Evolutionary conservation across 805 yeast genomes (phyloP).

Genomic region (Hanseniaspora pseudoguilliermondii): DNA sequence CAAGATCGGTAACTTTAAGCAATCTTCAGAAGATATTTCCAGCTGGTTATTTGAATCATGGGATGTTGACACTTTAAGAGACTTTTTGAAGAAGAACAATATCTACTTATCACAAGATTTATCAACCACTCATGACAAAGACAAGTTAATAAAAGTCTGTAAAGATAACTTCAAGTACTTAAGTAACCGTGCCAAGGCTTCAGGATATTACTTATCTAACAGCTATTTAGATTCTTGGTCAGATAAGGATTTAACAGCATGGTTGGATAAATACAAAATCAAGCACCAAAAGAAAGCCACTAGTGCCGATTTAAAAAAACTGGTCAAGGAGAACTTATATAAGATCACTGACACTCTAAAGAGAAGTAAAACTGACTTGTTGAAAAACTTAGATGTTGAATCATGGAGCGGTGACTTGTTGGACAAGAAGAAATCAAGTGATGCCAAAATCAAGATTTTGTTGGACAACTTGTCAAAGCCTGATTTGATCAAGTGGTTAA

Average conservation of each 20-base stretch:
- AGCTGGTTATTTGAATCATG: slow-evolving; percentile 43
- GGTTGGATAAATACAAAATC: slow-evolving; percentile 38
- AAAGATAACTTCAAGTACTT: slow-evolving; percentile 32
- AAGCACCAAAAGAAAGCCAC: slow-evolving; percentile 24
- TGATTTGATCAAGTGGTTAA: slow-evolving; percentile 45
- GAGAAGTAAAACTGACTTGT: slow-evolving; percentile 29
- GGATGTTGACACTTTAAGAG: slow-evolving; percentile 28
- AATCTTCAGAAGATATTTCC: slow-evolving; percentile 15
- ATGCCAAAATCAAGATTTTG: slow-evolving; percentile 24
- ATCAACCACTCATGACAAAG: slow-evolving; percentile 19
- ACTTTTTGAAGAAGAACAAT: slow-evolving; percentile 25
- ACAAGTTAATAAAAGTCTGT: slow-evolving; percentile 33
- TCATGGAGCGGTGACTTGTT: slow-evolving; percentile 15
- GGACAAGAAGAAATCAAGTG: slow-evolving; percentile 14
- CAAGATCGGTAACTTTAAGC: background rate
- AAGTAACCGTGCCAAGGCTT: slow-evolving; percentile 26
- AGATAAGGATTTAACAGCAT: slow-evolving; percentile 34
- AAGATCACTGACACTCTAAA: slow-evolving; percentile 31
- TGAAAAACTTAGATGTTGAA: slow-evolving; percentile 33
- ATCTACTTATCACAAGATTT: slow-evolving; percentile 23
- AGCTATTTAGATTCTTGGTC: slow-evolving; percentile 47
- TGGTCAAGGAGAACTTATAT: slow-evolving; percentile 36
- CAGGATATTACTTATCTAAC: slow-evolving; percentile 39
- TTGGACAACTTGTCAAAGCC: slow-evolving; percentile 40
- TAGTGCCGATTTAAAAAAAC: slow-evolving; percentile 35